phyloP scores from a whole-genome alignment of 2,329 filamentous ascomycete genomes.

The Dactylellina haptotyla region DNA sequence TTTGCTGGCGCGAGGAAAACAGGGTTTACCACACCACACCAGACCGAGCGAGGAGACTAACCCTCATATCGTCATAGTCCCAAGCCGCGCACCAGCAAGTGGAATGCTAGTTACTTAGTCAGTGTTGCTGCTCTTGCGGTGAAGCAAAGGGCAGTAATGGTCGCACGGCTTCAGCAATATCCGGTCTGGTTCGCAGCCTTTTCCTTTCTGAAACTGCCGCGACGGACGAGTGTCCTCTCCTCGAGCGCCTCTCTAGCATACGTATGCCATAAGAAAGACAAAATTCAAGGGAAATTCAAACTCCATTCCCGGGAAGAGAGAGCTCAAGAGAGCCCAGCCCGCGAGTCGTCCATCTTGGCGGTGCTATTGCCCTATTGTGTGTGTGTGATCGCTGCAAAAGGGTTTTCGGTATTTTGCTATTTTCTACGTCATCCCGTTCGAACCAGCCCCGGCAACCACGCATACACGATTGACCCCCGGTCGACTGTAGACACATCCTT shows the following conservation, averaged over 20 bases:
- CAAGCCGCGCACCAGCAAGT: not conserved
- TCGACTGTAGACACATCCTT: constrained; percentile 19
- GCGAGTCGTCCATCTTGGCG: too few relatives aligned
- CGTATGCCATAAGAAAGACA: constrained; percentile 20
- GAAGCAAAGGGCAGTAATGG: too few relatives aligned
- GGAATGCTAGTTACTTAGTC: constrained; percentile 2
- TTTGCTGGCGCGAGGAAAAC: not conserved
- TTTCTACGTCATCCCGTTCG: constrained; percentile 41
- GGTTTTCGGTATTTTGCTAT: not conserved
- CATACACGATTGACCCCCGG: not conserved
- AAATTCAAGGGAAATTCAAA: too few relatives aligned
- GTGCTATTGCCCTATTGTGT: too few relatives aligned
- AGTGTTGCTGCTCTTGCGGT: constrained; percentile 30
- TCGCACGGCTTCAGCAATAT: constrained; percentile 7
- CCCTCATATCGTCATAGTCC: constrained; percentile 45
- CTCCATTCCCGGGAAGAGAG: too few relatives aligned
- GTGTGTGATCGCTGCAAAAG: not conserved
- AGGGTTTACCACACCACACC: not conserved
- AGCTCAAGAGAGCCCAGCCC: too few relatives aligned
- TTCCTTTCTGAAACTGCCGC: constrained; percentile 2
- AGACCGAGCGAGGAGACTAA: not conserved
- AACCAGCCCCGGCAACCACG: constrained; percentile 8
- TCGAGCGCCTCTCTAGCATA: constrained; percentile 28
- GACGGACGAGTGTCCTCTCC: constrained; percentile 1
- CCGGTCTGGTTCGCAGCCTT: constrained; percentile 12